Base-by-base conservation (phyloP, 2,329 filamentous ascomycete genomes). In the Botrytis elliptica region DNA sequence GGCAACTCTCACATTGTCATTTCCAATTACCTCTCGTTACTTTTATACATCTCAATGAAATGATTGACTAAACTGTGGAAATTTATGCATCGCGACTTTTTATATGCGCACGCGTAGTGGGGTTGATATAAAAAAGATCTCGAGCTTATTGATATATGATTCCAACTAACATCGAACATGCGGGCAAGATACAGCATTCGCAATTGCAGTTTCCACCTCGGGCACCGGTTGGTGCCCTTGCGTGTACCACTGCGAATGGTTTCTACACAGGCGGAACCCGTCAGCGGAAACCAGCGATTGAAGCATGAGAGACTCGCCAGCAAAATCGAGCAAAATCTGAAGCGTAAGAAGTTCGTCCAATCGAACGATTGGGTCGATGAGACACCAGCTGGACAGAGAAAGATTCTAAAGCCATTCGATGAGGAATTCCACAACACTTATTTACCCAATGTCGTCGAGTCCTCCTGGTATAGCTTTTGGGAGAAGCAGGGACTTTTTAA, bases 251-350 rank as follows among this genome's bases (percentile, higher is more conserved):
- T 29, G n/a, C 14, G 52, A 6, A 57, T 57, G 52, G n/a, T 57
- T 57, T 57, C 52, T 18, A 57, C 52, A 18, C 52, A 57, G 52
- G 52, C n/a, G 52, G 52, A 29, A 3, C 16, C 52, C n/a, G n/a
- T 57, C n/a, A 57, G 52, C 52, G 52, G 52, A 29, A 29, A 57
- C n/a, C 52, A 57, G n/a, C 52, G 16, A 57, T 33, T 57, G n/a
- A 57, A 18, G 52, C 52, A 57, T 57, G 52, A 57, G 52, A 57
- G n/a, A 57, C n/a, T 57, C 7, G 52, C n/a, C n/a, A 57, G 29
- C 52, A 57, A 57, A 57, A 57, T 57, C 52, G 52, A 57, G 52
- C 52, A 57, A 57, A 57, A 57, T n/a, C n/a, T 57, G 52, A 57
- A 57, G 52, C 52, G 52, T 29, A 57, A 57, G 52, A 57, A 57